Evolutionary conservation across 768 basidiomycete species (phyloP).

Genomic region (Termitomyces sp.): DNA sequence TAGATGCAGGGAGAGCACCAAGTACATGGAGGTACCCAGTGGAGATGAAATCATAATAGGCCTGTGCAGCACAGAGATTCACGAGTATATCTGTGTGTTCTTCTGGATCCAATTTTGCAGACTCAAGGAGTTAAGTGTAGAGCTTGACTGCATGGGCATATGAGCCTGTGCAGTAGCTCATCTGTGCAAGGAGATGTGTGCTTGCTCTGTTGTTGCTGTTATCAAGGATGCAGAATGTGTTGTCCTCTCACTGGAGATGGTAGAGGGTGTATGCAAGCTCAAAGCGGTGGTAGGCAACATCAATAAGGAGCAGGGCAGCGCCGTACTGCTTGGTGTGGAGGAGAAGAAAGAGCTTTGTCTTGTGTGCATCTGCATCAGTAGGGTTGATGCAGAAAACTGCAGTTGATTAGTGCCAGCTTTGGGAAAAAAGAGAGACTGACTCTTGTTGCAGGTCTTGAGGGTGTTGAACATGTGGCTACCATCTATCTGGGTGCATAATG

Average conservation of each 20-base stretch:
- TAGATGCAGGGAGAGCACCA: conserved; percentile 48
- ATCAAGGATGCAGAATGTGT: conserved; percentile 52
- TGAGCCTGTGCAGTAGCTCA: conserved; percentile 65
- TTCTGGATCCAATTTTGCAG: conserved; percentile 72
- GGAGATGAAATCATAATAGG: conserved; percentile 81
- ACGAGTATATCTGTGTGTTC: conserved; percentile 85
- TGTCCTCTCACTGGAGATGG: conserved; percentile 70
- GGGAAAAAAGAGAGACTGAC: conserved; percentile 38
- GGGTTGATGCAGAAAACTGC: conserved; percentile 71
- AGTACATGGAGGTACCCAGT: conserved; percentile 61
- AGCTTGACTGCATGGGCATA: conserved; percentile 72
- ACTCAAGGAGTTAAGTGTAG: conserved; percentile 79
- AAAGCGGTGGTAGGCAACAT: conserved; percentile 35
- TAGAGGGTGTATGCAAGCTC: conserved; percentile 84
- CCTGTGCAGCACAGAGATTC: conserved; percentile 78
- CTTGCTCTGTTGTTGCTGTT: neutral
- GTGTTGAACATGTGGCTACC: conserved; percentile 82
- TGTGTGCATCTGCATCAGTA: conserved; percentile 62
- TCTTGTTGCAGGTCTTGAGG: conserved; percentile 89
- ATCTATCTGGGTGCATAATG: conserved; percentile 83
- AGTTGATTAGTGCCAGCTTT: neutral
- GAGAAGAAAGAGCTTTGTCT: conserved; percentile 83
- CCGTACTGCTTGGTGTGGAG: conserved; percentile 83
- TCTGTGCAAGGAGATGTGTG: conserved; percentile 32
- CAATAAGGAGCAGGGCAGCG: conserved; percentile 60